These are phyloP conservation scores for Camelina laxa DNA, from an alignment of 345 rosid species.

Conservation along the genomic window DNA sequence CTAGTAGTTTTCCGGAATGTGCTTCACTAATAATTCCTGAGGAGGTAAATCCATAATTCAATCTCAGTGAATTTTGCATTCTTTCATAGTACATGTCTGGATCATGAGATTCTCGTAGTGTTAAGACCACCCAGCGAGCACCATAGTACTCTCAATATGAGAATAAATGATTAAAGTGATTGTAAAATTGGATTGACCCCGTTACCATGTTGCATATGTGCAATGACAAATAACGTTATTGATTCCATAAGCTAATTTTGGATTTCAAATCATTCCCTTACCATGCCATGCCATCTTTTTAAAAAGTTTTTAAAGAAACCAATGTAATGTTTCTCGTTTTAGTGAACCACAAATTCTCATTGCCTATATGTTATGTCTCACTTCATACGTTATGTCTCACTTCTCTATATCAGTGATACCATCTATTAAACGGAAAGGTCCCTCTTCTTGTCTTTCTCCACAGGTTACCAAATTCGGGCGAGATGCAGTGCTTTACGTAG, in stretches of 20 bases:
- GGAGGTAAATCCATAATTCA: slow-evolving; percentile 63
- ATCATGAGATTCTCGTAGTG: slow-evolving; percentile 31
- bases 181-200: slow-evolving; percentile 3
- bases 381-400: not conserved
- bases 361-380: not conserved
- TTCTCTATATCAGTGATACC: slow-evolving; percentile 8
- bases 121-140: slow-evolving; percentile 22
- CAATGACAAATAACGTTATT: slow-evolving; percentile 14
- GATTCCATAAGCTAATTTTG: slow-evolving; percentile 10
- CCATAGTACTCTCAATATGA: slow-evolving; percentile 17
- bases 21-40: slow-evolving; percentile 93
- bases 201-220: slow-evolving; percentile 15
- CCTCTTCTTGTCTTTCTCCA: slow-evolving; percentile 38
- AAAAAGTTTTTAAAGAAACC: not conserved
- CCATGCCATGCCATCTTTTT: not conserved
- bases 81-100: slow-evolving; percentile 12
- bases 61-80: not conserved
- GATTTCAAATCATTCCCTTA: not conserved
- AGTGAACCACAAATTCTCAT: slow-evolving; percentile 19
- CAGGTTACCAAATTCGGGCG: slow-evolving; percentile 96
- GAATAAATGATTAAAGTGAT: not conserved
- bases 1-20: slow-evolving; percentile 97
- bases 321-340: slow-evolving; percentile 3
- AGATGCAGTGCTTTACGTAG: slow-evolving; percentile 96
- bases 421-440: slow-evolving; percentile 6